Conservation (phyloP, 1,139 yeast species). For the Candida tunisiensis region DNA sequence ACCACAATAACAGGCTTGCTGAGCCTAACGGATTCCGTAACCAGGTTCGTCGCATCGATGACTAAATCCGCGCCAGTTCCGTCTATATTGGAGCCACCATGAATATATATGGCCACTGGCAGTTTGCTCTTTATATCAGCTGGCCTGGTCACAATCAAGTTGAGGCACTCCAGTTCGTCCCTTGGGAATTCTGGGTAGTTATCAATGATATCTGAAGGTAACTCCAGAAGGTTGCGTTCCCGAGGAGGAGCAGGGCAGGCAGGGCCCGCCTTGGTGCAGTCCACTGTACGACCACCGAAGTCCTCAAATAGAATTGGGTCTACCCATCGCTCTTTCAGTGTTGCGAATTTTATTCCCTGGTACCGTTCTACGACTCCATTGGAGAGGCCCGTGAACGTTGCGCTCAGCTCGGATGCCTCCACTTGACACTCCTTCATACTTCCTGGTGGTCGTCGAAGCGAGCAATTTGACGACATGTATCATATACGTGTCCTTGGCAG, state of each 20-base stretch:
- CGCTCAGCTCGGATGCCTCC: too few relatives aligned
- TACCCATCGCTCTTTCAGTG: too few relatives aligned
- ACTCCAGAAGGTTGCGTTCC: constrained; percentile 6
- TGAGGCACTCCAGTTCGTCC: constrained; percentile 12
- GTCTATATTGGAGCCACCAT: constrained; percentile 15
- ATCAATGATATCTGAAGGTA: constrained; percentile 6
- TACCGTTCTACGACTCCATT: too few relatives aligned
- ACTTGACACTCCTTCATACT: too few relatives aligned
- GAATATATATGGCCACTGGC: constrained; percentile 17
- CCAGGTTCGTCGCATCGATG: constrained; percentile 8
- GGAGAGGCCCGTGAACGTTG: too few relatives aligned
- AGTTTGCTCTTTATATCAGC: constrained; percentile 2
- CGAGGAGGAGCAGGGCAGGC: constrained; percentile 10
- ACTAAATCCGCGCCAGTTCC: constrained; percentile 17
- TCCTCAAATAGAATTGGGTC: not conserved
- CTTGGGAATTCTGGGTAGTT: too few relatives aligned
- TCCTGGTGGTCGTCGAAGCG: too few relatives aligned
- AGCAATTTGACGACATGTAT: too few relatives aligned
- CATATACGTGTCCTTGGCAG: too few relatives aligned
- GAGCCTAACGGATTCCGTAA: constrained; percentile 5
- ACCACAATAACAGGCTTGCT: constrained; percentile 19
- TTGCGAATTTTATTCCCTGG: too few relatives aligned
- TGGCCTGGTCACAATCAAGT: constrained; percentile 8
- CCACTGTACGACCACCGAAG: constrained; percentile 1
- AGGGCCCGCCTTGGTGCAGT: constrained; percentile 10